These are phyloP conservation scores for Parasitella parasitica DNA, from an alignment of 371 early-diverging fungal genomes.

Conservation along the genomic window DNA sequence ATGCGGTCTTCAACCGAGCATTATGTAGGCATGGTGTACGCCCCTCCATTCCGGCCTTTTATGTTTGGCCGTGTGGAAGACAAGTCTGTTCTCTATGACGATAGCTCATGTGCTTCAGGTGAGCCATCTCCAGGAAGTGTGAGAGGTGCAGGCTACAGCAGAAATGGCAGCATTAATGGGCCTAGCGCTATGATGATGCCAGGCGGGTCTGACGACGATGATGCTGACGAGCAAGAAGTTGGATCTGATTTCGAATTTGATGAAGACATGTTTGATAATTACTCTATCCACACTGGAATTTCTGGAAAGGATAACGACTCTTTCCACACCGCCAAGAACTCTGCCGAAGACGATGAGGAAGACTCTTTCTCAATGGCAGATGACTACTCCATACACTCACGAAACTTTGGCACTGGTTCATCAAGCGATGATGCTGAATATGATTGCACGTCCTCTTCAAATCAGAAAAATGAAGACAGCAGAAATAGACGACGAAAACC, in stretches of 20 bases:
- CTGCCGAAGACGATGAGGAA: conserved; percentile 18
- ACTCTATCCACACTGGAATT: conserved; percentile 24
- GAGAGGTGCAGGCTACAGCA: conserved; percentile 9
- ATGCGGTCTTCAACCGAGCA: conserved; percentile 30
- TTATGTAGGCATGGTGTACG: conserved; percentile 63
- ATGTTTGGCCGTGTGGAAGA: conserved; percentile 30
- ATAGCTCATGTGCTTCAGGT: neutral
- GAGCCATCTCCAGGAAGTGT: neutral
- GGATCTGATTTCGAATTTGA: conserved; percentile 1
- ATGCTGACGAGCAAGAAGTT: neutral
- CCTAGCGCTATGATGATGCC: neutral
- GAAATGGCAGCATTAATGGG: conserved; percentile 8
- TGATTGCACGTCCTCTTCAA: neutral
- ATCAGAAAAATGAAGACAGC: neutral
- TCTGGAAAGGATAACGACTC: conserved; percentile 38
- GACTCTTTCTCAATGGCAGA: conserved; percentile 2
- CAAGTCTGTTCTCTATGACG: conserved; percentile 15
- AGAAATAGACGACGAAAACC: neutral
- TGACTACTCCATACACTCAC: neutral
- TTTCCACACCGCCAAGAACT: conserved; percentile 32
- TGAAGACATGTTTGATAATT: conserved; percentile 1
- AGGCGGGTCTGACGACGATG: conserved; percentile 4
- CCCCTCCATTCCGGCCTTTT: conserved; percentile 56
- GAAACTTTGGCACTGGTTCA: neutral
- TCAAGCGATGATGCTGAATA: neutral